Conservation (phyloP, 768 basidiomycete species). For the Mycena albidolilacea region DNA sequence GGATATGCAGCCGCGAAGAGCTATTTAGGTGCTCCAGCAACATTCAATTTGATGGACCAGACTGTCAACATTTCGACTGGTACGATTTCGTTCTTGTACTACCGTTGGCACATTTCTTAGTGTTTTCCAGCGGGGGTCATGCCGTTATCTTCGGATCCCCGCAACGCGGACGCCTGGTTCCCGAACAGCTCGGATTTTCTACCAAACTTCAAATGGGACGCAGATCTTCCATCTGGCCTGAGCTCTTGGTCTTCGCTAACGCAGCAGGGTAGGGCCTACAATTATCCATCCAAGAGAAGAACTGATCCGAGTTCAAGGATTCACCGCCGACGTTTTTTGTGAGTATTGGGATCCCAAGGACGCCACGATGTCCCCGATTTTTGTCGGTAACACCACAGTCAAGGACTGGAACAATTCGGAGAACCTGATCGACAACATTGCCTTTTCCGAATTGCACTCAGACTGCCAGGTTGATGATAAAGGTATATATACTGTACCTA, state of each 20-base stretch:
- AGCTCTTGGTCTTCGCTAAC: neutral
- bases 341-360: neutral
- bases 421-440: neutral
- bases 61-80: neutral
- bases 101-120: neutral
- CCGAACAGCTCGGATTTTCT: neutral
- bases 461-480: neutral
- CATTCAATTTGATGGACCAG: slow-evolving; percentile 13
- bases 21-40: neutral
- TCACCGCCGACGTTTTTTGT: slow-evolving; percentile 1
- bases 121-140: slow-evolving; percentile 5
- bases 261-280: slow-evolving; percentile 8
- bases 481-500: neutral
- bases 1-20: slow-evolving; percentile 1
- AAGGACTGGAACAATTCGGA: neutral
- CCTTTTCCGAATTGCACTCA: neutral
- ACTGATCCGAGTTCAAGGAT: neutral
- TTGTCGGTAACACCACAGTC: neutral
- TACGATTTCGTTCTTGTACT: neutral
- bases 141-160: neutral
- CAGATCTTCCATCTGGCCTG: neutral
- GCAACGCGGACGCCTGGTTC: neutral
- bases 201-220: neutral
- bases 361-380: neutral
- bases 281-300: neutral